Percentiles rank a stretch among this genome's conserved stretches.
These are phyloP conservation scores for Phascolomyces articulosus DNA, from an alignment of 371 early-diverging fungal species.

Conservation along the genomic window DNA sequence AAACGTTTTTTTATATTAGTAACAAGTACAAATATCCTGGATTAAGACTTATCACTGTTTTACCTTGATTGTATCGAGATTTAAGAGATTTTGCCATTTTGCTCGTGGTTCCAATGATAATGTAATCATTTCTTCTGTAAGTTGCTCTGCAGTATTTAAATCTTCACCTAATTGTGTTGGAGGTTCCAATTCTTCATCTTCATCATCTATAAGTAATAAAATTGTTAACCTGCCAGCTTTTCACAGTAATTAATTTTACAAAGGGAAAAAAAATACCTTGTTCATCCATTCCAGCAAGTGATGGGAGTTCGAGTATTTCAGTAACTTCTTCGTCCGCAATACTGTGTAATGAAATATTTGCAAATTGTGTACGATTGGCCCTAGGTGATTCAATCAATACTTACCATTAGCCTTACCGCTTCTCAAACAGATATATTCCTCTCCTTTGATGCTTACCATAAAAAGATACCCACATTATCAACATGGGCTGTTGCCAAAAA, in stretches of 20 bases:
- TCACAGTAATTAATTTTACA: too few relatives aligned
- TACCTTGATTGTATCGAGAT: constrained; percentile 89
- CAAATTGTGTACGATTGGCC: constrained; percentile 80
- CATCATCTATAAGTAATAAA: constrained; percentile 9
- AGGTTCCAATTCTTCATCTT: constrained; percentile 30
- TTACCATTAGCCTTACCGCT: not conserved
- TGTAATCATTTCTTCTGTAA: constrained; percentile 82
- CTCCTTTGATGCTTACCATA: too few relatives aligned
- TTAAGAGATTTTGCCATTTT: constrained; percentile 90
- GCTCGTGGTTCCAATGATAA: constrained; percentile 80
- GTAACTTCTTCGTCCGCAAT: constrained; percentile 65
- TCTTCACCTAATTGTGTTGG: constrained; percentile 11
- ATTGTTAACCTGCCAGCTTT: not conserved
- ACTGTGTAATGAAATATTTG: constrained; percentile 64
- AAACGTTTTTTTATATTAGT: too few relatives aligned
- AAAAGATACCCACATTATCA: constrained; percentile 86
- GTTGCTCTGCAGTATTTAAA: constrained; percentile 60
- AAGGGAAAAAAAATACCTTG: constrained; percentile 11
- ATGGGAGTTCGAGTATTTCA: constrained; percentile 53
- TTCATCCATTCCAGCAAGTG: constrained; percentile 41
- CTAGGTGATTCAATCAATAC: constrained; percentile 10
- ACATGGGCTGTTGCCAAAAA: constrained; percentile 92
- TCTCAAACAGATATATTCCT: too few relatives aligned
- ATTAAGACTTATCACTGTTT: not conserved
- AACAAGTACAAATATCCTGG: too few relatives aligned